These are phyloP conservation scores for Candida tetrigidarum DNA, from an alignment of 1,139 yeast species.

Conservation along the genomic window DNA sequence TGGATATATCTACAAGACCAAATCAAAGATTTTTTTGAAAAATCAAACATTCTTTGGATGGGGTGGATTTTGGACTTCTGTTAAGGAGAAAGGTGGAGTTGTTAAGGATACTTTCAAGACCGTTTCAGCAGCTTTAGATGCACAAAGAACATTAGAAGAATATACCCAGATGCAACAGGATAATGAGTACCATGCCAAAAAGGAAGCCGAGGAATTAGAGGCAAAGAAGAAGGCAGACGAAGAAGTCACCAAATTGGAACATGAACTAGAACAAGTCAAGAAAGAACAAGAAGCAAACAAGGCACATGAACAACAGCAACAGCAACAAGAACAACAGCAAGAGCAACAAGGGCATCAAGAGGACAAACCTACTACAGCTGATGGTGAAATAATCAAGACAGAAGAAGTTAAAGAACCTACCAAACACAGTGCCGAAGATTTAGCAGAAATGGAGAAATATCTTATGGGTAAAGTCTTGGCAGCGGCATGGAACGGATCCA, in stretches of 20 bases:
- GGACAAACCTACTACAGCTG: constrained; percentile 13
- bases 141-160: constrained; percentile 87
- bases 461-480: constrained; percentile 89
- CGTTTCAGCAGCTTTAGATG: constrained; percentile 85
- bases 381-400: constrained; percentile 14
- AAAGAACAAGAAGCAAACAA: constrained; percentile 19
- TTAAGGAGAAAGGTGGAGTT: constrained; percentile 87
- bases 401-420: constrained; percentile 34
- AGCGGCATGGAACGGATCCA: constrained; percentile 97
- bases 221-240: constrained; percentile 23
- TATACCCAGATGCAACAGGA: constrained; percentile 70
- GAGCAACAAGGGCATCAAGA: too few species aligned
- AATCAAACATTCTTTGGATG: constrained; percentile 78
- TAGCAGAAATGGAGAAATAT: constrained; percentile 84
- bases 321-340: too few species aligned
- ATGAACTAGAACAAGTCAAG: constrained; percentile 24
- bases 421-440: constrained; percentile 76
- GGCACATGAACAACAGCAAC: constrained; percentile 15
- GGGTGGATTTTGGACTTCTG: constrained; percentile 82
- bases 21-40: constrained; percentile 60
- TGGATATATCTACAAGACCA: constrained; percentile 76
- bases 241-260: constrained; percentile 24
- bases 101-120: constrained; percentile 87
- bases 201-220: constrained; percentile 39
- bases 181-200: constrained; percentile 51